These are phyloP conservation scores for Cyphellophora europaea DNA, from an alignment of 2,329 filamentous ascomycete genomes.

Conservation along the genomic window DNA sequence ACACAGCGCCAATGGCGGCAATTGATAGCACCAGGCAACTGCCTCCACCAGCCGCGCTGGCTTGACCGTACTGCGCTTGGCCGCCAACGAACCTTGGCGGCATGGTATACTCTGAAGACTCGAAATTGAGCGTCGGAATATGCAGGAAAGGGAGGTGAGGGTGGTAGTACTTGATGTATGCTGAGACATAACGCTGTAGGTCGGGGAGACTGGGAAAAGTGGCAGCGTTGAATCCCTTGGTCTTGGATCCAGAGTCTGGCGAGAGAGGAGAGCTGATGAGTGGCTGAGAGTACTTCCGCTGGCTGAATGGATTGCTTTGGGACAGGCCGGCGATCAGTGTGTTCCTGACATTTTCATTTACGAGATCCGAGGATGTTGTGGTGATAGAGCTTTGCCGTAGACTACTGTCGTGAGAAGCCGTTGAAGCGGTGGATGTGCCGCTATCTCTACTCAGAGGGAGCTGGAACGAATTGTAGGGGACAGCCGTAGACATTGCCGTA, in stretches of 20 bases:
- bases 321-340: constrained; percentile 53
- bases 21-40: constrained; percentile 82
- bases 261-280: constrained; percentile 42
- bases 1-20: constrained; percentile 77
- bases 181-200: constrained; percentile 79
- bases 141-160: constrained; percentile 93
- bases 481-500: constrained; percentile 35
- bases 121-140: constrained; percentile 83
- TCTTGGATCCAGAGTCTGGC: constrained; percentile 29
- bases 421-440: constrained; percentile 38
- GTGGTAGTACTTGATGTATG: constrained; percentile 87
- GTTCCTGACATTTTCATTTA: constrained; percentile 57
- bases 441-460: constrained; percentile 26
- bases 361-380: constrained; percentile 54
- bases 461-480: constrained; percentile 49
- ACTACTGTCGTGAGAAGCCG: constrained; percentile 47
- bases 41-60: constrained; percentile 60
- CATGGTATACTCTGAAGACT: constrained; percentile 58
- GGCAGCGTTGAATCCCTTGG: constrained; percentile 31
- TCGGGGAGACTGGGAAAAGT: constrained; percentile 72
- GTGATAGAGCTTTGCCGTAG: constrained; percentile 51
- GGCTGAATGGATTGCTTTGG: constrained; percentile 47
- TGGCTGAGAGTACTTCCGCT: constrained; percentile 52
- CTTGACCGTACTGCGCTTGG: constrained; percentile 41
- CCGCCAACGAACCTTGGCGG: constrained; percentile 49